Conservation (phyloP, 345 rosid genomes). For the Populus nigra region DNA sequence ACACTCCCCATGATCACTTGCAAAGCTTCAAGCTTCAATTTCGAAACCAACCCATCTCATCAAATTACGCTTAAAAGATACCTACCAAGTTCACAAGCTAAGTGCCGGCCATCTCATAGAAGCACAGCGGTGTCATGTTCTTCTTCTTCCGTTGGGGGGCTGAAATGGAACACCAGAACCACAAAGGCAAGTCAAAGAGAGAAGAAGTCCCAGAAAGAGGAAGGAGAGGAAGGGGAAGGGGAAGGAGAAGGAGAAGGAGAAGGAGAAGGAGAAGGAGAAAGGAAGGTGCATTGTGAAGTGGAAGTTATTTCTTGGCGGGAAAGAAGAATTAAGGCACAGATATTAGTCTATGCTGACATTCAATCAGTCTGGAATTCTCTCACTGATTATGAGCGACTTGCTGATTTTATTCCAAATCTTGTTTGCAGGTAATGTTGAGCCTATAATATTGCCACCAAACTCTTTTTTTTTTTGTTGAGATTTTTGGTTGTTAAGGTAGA, state of each 20-base stretch:
- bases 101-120: background rate
- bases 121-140: background rate
- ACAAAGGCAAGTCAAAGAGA: background rate
- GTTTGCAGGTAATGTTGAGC: slow-evolving; percentile 55
- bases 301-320: slow-evolving; percentile 94
- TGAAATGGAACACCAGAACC: background rate
- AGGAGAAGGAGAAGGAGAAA: slow-evolving; percentile 28
- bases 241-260: slow-evolving; percentile 24
- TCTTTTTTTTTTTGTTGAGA: background rate
- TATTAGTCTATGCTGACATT: slow-evolving; percentile 56
- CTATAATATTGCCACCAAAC: background rate
- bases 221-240: background rate
- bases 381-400: slow-evolving; percentile 91
- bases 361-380: slow-evolving; percentile 81
- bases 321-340: slow-evolving; percentile 66
- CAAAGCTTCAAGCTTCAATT: background rate
- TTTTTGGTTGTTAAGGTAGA: background rate
- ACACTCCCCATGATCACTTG: background rate
- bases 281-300: slow-evolving; percentile 66
- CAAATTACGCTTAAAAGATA: background rate
- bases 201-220: background rate
- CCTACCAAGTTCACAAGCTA: background rate
- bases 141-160: background rate
- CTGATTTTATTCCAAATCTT: slow-evolving; percentile 89
- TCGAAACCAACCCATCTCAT: background rate